Base-by-base conservation (phyloP, 371 early-diverging fungal genomes). In the Mortierella sp. region DNA sequence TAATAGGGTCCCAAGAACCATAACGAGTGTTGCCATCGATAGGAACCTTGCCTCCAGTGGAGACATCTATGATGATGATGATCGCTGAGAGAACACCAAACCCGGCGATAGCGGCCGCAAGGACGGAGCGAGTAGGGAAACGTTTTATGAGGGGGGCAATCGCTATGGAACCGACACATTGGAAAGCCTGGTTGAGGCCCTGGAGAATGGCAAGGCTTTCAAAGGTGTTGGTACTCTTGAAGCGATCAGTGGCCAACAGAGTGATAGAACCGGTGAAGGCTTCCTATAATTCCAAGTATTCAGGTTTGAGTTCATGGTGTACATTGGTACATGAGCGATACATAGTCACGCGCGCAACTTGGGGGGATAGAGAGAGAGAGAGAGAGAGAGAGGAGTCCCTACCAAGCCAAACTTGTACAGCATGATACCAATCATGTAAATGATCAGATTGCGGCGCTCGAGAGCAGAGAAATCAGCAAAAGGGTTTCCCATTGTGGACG, bases 401-500 rank as follows among this genome's bases (percentile, higher is more conserved):
- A 87, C 88, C 60, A 85, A 64, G 16, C 81, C 86, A 63, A 88
- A 88, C 84, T 85, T 85, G 72, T 85, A 85, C 66, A 77, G 30
- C 88, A 88, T 88, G 70, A 88, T 87, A 37, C 88, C 88, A 32
- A 62, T 14, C 72, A 86, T 84, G 70, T 87, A 88, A 47, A 88
- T 66, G 37, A 75, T 30, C 66, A 88, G 32, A 64, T 88, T 87
- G 26, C 77, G 66, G 35, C 68, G 65, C 66, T 88, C 88, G 0
- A 39, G 39, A 24, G 62, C 24, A 43, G 75, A 55, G 62, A 87
- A 87, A 62, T 68, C 63, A n/a, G 54, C 43, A 22, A 68, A 68
- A 28, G 80, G 75, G 69, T 62, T 75, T n/a, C 59, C 55, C 74
- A 73, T 78, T 26, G 51, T 64, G 52, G 47, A 60, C 5, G 51